Evolutionary conservation across 768 basidiomycete species (phyloP).

Genomic region (Fibroporia radiculosa): DNA sequence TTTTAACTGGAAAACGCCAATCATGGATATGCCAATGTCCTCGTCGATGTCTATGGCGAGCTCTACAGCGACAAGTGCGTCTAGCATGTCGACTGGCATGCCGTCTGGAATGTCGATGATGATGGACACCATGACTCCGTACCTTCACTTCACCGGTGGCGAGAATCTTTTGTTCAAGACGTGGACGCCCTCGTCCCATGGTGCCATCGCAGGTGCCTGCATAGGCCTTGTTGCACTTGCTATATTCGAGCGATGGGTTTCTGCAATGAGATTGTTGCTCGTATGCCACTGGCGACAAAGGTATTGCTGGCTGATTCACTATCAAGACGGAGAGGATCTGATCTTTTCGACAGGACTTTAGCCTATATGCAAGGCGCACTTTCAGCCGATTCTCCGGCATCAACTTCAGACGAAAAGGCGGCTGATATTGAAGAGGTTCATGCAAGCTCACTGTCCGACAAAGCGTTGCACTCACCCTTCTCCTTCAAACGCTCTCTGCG

Average conservation of each 20-base stretch:
- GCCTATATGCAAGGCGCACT: neutral
- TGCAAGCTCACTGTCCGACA: slow-evolving; percentile 2
- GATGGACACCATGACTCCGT: slow-evolving; percentile 49
- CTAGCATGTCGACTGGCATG: neutral
- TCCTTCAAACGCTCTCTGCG: slow-evolving; percentile 21
- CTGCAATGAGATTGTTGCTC: slow-evolving; percentile 44
- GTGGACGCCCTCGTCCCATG: slow-evolving; percentile 61
- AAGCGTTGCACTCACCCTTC: neutral
- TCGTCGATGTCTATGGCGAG: slow-evolving; percentile 5
- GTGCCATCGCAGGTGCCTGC: slow-evolving; percentile 69
- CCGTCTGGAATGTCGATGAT: slow-evolving; percentile 9
- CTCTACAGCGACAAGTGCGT: neutral
- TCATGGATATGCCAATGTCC: neutral
- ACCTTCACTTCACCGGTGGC: slow-evolving; percentile 59
- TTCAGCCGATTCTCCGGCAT: neutral
- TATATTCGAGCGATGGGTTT: slow-evolving; percentile 62
- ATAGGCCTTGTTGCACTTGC: slow-evolving; percentile 63
- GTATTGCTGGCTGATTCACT: slow-evolving; percentile 26
- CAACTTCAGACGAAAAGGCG: neutral
- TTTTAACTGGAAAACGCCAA: no score
- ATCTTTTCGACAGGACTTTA: neutral
- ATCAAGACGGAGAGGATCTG: neutral
- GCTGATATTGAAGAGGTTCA: slow-evolving; percentile 11
- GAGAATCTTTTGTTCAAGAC: slow-evolving; percentile 61
- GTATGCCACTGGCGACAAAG: slow-evolving; percentile 52